phyloP scores from a whole-genome alignment of 441 rosid genomes.

The Populus tomentosa region DNA sequence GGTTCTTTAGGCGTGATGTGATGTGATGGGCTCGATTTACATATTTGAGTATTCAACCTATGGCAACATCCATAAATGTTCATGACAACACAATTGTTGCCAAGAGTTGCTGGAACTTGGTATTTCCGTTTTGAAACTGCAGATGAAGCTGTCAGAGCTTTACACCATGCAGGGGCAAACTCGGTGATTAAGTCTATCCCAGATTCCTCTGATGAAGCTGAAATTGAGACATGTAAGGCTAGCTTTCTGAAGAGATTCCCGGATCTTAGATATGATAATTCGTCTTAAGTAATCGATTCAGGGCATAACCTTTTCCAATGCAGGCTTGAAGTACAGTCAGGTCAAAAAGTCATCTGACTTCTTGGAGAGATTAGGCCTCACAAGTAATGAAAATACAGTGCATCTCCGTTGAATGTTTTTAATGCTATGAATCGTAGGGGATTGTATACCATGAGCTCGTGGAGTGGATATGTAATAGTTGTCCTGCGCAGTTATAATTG shows the following conservation, averaged over 20 bases:
- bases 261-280: slow-evolving; percentile 41
- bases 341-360: background rate
- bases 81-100: background rate
- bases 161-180: slow-evolving; percentile 58
- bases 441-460: background rate
- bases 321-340: background rate
- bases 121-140: slow-evolving; percentile 21
- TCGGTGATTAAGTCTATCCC: slow-evolving; percentile 50
- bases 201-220: slow-evolving; percentile 50
- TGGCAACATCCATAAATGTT: background rate
- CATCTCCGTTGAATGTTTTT: background rate
- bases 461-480: background rate
- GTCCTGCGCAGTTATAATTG: background rate
- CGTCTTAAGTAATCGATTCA: slow-evolving; percentile 14
- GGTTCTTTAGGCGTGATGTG: no score
- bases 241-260: slow-evolving; percentile 63
- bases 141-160: slow-evolving; percentile 73
- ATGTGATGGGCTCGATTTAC: background rate
- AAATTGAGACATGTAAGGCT: slow-evolving; percentile 46
- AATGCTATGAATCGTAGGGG: background rate
- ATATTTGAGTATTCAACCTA: background rate
- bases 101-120: background rate
- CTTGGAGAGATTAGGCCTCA: background rate
- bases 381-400: background rate
- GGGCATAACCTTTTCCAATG: background rate